Percentiles rank a stretch among this genome's conserved stretches.
These are phyloP conservation scores for Fusarium multiceps DNA, from an alignment of 2,329 filamentous ascomycete genomes.

Conservation along the genomic window DNA sequence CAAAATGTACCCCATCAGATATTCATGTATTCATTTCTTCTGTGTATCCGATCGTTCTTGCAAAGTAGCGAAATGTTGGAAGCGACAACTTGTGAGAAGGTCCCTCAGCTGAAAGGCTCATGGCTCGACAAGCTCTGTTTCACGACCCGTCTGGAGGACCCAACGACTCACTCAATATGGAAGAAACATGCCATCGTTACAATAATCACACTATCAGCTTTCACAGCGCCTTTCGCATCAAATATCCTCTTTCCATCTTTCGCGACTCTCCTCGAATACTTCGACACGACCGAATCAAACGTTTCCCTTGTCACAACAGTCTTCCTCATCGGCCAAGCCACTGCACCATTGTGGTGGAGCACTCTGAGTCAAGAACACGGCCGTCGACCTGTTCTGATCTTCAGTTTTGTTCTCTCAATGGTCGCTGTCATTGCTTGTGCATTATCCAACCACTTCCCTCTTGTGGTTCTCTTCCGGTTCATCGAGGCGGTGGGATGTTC, in stretches of 20 bases:
- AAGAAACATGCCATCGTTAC: not conserved
- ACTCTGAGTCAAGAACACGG: not conserved
- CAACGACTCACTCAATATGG: not conserved
- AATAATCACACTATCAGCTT: not conserved
- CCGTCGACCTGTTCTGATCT: not conserved
- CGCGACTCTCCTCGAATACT: conserved; percentile 1
- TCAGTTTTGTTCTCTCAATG: not conserved
- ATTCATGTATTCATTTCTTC: no score
- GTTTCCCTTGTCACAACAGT: not conserved
- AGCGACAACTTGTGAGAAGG: not conserved
- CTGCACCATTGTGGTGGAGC: conserved; percentile 8
- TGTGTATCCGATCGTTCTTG: not conserved
- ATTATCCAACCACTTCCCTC: not conserved
- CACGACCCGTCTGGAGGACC: not conserved
- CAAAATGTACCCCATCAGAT: not conserved
- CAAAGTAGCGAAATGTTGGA: not conserved
- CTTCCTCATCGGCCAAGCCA: not conserved
- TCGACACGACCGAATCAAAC: not conserved
- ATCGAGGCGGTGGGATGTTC: not conserved
- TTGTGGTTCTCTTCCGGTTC: not conserved
- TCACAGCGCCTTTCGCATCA: not conserved
- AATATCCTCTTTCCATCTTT: conserved; percentile 5
- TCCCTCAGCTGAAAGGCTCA: not conserved
- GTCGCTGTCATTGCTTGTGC: not conserved
- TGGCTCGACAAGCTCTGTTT: not conserved